Evolutionary conservation across 495 filamentous ascomycete species (phyloP), one percentile per base, ranked within the genome.

Genomic region (Pyrenula aspistea): DNA sequence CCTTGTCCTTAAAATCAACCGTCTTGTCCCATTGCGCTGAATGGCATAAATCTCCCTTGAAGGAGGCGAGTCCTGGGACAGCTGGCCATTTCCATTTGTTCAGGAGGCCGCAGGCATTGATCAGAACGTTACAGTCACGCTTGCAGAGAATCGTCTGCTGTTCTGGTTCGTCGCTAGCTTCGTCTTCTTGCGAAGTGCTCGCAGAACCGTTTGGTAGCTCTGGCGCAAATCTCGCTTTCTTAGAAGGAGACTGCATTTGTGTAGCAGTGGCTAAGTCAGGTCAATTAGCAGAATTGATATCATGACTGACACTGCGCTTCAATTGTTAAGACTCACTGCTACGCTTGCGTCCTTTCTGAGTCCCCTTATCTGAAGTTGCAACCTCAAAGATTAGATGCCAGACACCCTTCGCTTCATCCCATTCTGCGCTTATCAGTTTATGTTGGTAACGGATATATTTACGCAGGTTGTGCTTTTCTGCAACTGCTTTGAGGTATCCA

Each of bases 1-100:
- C 67, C 57, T 82, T 83, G 2, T 71, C 73, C 10, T 63, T 63
- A 4, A 77, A 69, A 52, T 78, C 71, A 22, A 74, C 73, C 10
- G 60, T 71, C 57, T 65, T 64, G 52, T 81, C 75, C 76, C 77
- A 85, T 19, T 69, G 62, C 15, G 82, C 82, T 23, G 71, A 79
- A 55, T 85, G 82, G 56, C 82, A 68, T 52, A 78, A 55, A 55
- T 72, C 70, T 0, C 82, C 82, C 20, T 72, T 61, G 57, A 77
- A 85, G 2, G 70, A 60, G 11, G 73, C 25, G 0, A 74, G 51
- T 0, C 78, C 78, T 19, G 63, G 63, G 25, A 83, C 77, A 1
- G 68, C 55, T 12, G 80, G 80, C 68, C 71, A 82, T 51, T 68
- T 67, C 67, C 74, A 74, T 22, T 69, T 73, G 62, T 80, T 79